These are phyloP conservation scores for Mortierella sp. DNA, from an alignment of 371 early-diverging fungal genomes.

Conservation along the genomic window DNA sequence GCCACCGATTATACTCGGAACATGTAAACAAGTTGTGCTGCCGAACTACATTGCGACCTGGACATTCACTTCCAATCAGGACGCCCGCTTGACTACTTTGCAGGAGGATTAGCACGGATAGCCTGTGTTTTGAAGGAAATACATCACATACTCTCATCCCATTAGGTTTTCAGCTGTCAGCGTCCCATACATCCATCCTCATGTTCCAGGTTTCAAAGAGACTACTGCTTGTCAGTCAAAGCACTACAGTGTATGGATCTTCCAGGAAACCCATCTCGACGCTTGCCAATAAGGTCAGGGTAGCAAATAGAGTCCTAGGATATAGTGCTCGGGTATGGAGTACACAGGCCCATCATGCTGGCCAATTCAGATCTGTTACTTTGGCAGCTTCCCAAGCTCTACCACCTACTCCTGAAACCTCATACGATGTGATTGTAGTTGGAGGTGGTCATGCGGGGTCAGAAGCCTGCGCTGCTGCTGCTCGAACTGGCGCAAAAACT, in stretches of 20 bases:
- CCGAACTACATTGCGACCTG: not conserved
- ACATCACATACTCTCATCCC: not conserved
- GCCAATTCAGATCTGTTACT: conserved; percentile 41
- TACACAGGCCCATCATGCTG: conserved; percentile 3
- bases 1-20: not conserved
- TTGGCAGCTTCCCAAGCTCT: conserved; percentile 49
- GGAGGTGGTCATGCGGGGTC: conserved; percentile 93
- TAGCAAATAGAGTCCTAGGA: not conserved
- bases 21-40: not conserved
- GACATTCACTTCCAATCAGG: not conserved
- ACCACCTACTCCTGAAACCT: conserved; percentile 47
- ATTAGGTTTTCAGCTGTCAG: not conserved
- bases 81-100: not conserved
- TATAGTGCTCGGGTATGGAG: conserved; percentile 15
- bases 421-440: conserved; percentile 81
- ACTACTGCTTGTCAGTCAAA: conserved; percentile 18
- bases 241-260: not conserved
- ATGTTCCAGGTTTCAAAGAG: conserved; percentile 42
- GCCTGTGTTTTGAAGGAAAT: not conserved
- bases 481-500: conserved; percentile 82
- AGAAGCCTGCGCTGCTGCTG: conserved; percentile 89
- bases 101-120: not conserved
- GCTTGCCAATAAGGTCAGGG: not conserved
- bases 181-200: not conserved
- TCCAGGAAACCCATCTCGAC: conserved; percentile 26